These are phyloP conservation scores for Heteromeles arbutifolia DNA, from an alignment of 306 rosid genomes.

Conservation along the genomic window DNA sequence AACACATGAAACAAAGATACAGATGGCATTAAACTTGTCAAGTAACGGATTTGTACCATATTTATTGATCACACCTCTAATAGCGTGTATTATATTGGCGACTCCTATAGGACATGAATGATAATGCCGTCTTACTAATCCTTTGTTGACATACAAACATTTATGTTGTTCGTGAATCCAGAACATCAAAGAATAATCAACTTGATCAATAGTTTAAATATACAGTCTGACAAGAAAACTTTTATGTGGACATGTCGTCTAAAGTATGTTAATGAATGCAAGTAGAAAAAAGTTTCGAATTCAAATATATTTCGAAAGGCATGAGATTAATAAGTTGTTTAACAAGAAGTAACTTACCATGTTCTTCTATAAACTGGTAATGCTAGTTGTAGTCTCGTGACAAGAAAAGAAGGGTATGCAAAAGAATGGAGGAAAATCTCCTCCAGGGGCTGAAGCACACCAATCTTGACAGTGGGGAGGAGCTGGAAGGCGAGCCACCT, in stretches of 20 bases:
- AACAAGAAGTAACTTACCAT: slow-evolving; percentile 32
- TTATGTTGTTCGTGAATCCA: background rate
- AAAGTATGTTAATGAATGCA: too few species aligned
- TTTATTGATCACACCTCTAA: background rate
- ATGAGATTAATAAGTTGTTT: background rate
- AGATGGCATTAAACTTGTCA: background rate
- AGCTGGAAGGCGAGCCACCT: slow-evolving; percentile 83
- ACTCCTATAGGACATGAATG: background rate
- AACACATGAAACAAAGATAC: background rate
- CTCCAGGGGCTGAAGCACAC: slow-evolving; percentile 69
- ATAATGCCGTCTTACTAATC: background rate
- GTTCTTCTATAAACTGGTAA: slow-evolving; percentile 43
- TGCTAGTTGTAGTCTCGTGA: slow-evolving; percentile 56
- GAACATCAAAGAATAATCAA: background rate
- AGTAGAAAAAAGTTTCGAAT: background rate
- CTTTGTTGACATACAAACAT: background rate
- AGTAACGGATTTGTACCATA: background rate
- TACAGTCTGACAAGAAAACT: too few species aligned
- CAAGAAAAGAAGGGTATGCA: slow-evolving; percentile 59
- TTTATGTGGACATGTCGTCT: too few species aligned
- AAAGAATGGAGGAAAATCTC: slow-evolving; percentile 87
- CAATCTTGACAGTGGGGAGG: slow-evolving; percentile 55
- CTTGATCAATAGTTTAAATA: too few species aligned
- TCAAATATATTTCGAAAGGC: background rate
- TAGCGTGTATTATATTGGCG: background rate